Evolutionary conservation across 805 yeast species (phyloP).

Genomic region (Candida sonorensis): DNA sequence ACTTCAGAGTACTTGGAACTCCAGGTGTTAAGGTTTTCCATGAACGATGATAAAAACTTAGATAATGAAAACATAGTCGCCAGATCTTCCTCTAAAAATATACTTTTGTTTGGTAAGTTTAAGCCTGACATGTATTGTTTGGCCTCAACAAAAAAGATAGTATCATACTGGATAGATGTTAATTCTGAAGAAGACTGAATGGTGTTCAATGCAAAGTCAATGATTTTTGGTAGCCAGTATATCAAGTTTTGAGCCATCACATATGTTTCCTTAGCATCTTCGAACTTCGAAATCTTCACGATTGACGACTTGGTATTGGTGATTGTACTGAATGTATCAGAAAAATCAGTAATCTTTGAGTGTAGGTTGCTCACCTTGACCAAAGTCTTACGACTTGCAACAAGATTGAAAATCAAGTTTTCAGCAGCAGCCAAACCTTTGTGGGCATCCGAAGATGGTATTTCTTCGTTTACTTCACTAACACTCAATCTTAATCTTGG

Average conservation of each 20-base stretch:
- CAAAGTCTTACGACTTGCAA: slow-evolving; percentile 47
- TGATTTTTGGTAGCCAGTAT: slow-evolving; percentile 31
- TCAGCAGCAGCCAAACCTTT: slow-evolving; percentile 75
- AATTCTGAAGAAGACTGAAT: slow-evolving; percentile 8
- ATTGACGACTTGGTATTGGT: not conserved
- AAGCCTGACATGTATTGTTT: slow-evolving; percentile 18
- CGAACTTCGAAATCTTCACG: slow-evolving; percentile 4
- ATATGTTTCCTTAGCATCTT: not conserved
- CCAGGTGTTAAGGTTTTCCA: slow-evolving; percentile 29
- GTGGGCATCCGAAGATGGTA: slow-evolving; percentile 66
- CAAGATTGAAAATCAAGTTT: slow-evolving; percentile 53
- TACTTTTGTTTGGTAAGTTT: slow-evolving; percentile 2
- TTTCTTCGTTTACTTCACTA: slow-evolving; percentile 57
- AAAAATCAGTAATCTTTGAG: slow-evolving; percentile 3
- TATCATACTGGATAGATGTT: slow-evolving; percentile 2
- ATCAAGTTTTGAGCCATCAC: slow-evolving; percentile 5
- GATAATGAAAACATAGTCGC: too few species aligned
- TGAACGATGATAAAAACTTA: slow-evolving; percentile 20
- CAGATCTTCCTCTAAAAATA: too few species aligned
- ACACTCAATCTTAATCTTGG: slow-evolving; percentile 72
- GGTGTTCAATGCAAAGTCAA: slow-evolving; percentile 28
- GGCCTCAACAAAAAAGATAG: slow-evolving; percentile 19
- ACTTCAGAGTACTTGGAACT: slow-evolving; percentile 22
- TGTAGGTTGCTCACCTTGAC: slow-evolving; percentile 21
- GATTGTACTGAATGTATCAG: slow-evolving; percentile 2